A percentile compares a stretch with the other conserved stretches of the same genome.
These are phyloP conservation scores for Gossypium thurberi DNA, from an alignment of 345 rosid genomes.

Conservation along the genomic window DNA sequence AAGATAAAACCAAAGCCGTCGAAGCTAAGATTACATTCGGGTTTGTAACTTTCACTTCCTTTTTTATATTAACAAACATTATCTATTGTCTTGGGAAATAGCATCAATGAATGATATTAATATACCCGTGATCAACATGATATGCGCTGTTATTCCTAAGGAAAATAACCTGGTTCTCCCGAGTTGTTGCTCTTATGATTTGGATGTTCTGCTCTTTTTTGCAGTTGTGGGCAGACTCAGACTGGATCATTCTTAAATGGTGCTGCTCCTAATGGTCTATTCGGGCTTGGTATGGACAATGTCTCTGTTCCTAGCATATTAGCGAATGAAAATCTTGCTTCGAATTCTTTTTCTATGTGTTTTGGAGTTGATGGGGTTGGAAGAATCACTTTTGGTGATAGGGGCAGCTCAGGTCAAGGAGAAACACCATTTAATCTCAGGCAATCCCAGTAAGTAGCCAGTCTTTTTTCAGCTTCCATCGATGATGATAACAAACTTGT, in stretches of 20 bases:
- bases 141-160: background rate
- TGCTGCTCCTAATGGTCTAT: slow-evolving; percentile 95
- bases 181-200: background rate
- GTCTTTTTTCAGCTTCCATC: background rate
- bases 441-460: slow-evolving; percentile 49
- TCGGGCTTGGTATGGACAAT: slow-evolving; percentile 83
- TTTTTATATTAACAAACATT: background rate
- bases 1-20: slow-evolving; percentile 21
- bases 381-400: slow-evolving; percentile 90
- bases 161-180: background rate
- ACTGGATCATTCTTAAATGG: slow-evolving; percentile 80
- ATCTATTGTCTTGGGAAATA: background rate
- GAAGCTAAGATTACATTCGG: slow-evolving; percentile 48
- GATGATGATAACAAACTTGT: background rate
- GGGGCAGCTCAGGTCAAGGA: slow-evolving; percentile 69
- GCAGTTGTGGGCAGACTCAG: slow-evolving; percentile 82
- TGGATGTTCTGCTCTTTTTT: slow-evolving; percentile 18
- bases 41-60: slow-evolving; percentile 25
- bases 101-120: background rate
- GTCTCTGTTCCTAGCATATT: slow-evolving; percentile 84
- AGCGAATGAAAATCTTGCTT: slow-evolving; percentile 51
- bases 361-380: slow-evolving; percentile 64
- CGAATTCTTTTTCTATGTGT: slow-evolving; percentile 97
- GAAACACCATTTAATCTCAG: slow-evolving; percentile 75
- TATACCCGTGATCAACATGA: background rate